These are phyloP conservation scores for Xylariaceae sp. DNA, from an alignment of 2,329 filamentous ascomycete genomes.

Conservation along the genomic window DNA sequence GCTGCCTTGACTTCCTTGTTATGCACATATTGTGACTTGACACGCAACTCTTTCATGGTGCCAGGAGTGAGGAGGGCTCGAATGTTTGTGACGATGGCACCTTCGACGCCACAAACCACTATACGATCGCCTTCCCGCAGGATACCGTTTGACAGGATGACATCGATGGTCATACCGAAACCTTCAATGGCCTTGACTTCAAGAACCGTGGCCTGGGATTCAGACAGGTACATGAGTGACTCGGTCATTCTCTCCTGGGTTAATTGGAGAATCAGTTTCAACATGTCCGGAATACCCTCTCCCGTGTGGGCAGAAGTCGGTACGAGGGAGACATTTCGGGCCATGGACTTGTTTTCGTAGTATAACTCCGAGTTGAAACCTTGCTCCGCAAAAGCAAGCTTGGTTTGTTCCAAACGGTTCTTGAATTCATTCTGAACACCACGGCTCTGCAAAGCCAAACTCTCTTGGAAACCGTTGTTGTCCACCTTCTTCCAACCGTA, in stretches of 20 bases:
- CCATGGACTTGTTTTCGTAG: slow-evolving; percentile 98
- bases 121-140: slow-evolving; percentile 91
- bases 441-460: slow-evolving; percentile 83
- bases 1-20: slow-evolving; percentile 99
- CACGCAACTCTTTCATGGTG: slow-evolving; percentile 85
- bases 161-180: slow-evolving; percentile 97
- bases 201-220: slow-evolving; percentile 95
- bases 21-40: slow-evolving; percentile 96
- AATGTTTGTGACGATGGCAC: slow-evolving; percentile 91
- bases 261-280: slow-evolving; percentile 87
- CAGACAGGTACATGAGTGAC: slow-evolving; percentile 95
- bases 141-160: slow-evolving; percentile 93
- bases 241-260: slow-evolving; percentile 98
- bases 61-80: slow-evolving; percentile 90
- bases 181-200: slow-evolving; percentile 99
- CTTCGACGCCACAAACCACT: slow-evolving; percentile 93
- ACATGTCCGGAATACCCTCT: slow-evolving; percentile 97
- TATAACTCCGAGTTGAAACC: slow-evolving; percentile 97
- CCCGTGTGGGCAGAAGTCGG: slow-evolving; percentile 98
- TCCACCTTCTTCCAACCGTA: slow-evolving; percentile 99
- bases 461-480: slow-evolving; percentile 97
- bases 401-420: slow-evolving; percentile 84
- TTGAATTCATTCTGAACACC: slow-evolving; percentile 91
- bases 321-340: slow-evolving; percentile 88
- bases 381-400: slow-evolving; percentile 90